Evolutionary conservation across 805 yeast genomes (phyloP).

Genomic region (Kazachstania kunashirensis): DNA sequence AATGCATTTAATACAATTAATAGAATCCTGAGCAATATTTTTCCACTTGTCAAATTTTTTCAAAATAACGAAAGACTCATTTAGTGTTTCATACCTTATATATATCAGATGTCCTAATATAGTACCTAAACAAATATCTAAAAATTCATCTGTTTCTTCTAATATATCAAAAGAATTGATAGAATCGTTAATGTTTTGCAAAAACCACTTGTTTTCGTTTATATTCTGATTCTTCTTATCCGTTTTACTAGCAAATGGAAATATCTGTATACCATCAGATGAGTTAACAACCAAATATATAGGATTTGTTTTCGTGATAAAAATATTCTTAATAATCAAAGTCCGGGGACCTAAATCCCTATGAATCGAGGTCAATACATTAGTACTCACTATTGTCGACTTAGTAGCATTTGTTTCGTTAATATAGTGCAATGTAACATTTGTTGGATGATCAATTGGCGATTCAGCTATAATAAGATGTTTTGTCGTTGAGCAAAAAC

Average conservation of each 20-base stretch:
- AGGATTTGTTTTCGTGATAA: constrained; percentile 1
- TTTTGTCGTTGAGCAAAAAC: constrained; percentile 7
- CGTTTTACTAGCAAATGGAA: constrained; percentile 4
- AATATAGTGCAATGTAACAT: constrained; percentile 5
- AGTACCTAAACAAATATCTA: constrained; percentile 8
- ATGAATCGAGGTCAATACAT: neutral
- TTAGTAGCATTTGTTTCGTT: neutral
- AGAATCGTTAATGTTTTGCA: constrained; percentile 1
- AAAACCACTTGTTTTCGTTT: constrained; percentile 1
- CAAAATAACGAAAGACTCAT: constrained; percentile 6
- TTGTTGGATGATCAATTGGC: constrained; percentile 3
- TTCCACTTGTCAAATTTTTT: constrained; percentile 2
- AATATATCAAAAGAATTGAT: constrained; percentile 1
- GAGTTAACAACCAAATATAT: constrained; percentile 10
- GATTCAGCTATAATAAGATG: constrained; percentile 10
- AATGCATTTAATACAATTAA: constrained; percentile 5
- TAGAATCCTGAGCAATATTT: constrained; percentile 3
- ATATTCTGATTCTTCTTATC: neutral
- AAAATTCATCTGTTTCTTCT: neutral
- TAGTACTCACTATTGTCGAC: constrained; percentile 3
- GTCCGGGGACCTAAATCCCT: neutral
- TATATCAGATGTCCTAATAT: constrained; percentile 7
- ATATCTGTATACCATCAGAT: constrained; percentile 12
- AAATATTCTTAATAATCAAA: constrained; percentile 5
- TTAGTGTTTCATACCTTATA: constrained; percentile 7